Evolutionary conservation across 768 basidiomycete genomes (phyloP).

Genomic region (Cyathus striatus): DNA sequence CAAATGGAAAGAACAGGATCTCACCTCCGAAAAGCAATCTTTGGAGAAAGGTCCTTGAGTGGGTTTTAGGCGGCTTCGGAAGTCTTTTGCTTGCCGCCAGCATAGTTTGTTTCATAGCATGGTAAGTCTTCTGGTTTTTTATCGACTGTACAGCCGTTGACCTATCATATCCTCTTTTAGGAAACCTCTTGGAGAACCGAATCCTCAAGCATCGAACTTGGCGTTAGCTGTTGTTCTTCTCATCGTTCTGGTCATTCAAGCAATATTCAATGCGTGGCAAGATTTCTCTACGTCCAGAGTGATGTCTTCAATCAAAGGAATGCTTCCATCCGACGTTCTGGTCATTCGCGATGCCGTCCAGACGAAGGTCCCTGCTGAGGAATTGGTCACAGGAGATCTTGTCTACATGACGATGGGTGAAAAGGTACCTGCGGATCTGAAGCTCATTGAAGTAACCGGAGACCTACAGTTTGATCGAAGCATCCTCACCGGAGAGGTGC

Average conservation of each 20-base stretch:
- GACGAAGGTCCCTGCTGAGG: constrained; percentile 46
- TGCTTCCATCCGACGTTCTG: constrained; percentile 60
- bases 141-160: not conserved
- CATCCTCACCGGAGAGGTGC: constrained; percentile 55
- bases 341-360: constrained; percentile 49
- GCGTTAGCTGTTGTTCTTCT: constrained; percentile 56
- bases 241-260: constrained; percentile 30
- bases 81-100: constrained; percentile 37
- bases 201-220: constrained; percentile 49
- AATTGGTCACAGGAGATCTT: constrained; percentile 66
- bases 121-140: constrained; percentile 15
- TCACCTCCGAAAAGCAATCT: constrained; percentile 41
- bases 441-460: constrained; percentile 51
- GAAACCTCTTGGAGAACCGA: constrained; percentile 55
- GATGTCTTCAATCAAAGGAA: constrained; percentile 60
- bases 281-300: constrained; percentile 54
- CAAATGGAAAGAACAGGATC: constrained; percentile 46
- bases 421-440: constrained; percentile 67
- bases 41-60: constrained; percentile 39
- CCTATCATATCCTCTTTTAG: constrained; percentile 19
- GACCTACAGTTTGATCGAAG: constrained; percentile 61
- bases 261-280: constrained; percentile 43
- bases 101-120: constrained; percentile 52
- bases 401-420: constrained; percentile 59
- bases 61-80: constrained; percentile 50